phyloP scores from a whole-genome alignment of 352 stramenopile genomes.

The Globisporangium cylindrosporum region DNA sequence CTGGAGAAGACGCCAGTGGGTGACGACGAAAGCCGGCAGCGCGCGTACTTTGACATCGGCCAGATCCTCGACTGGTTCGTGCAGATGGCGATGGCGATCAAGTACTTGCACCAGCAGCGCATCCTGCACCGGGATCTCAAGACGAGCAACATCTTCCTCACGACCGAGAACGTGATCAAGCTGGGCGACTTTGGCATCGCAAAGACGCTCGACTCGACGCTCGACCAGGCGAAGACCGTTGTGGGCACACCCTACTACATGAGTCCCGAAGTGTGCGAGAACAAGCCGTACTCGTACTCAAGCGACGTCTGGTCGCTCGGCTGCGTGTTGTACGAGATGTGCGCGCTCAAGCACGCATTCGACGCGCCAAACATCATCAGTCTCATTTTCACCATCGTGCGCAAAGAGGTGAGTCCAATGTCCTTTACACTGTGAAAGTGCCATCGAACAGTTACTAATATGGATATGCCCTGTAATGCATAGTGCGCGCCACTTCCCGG shows the following conservation, averaged over 20 bases:
- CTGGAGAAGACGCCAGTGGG: constrained; percentile 21
- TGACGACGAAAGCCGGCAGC: constrained; percentile 12
- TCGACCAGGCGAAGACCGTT: constrained; percentile 86
- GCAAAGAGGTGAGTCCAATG: constrained; percentile 51
- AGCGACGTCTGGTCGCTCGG: constrained; percentile 93
- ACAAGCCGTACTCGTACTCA: constrained; percentile 89
- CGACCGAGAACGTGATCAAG: constrained; percentile 84
- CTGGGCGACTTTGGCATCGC: constrained; percentile 94
- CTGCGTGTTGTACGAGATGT: constrained; percentile 90
- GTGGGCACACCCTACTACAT: constrained; percentile 94
- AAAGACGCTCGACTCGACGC: constrained; percentile 76
- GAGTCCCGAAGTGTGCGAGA: constrained; percentile 92
- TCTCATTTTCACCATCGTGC: constrained; percentile 82
- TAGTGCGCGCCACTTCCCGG: constrained; percentile 50
- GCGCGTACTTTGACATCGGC: constrained; percentile 52
- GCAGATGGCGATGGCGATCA: constrained; percentile 93
- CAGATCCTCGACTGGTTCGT: constrained; percentile 90
- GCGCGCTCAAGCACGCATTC: constrained; percentile 82
- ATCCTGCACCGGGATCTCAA: constrained; percentile 94
- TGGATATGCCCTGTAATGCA: not conserved
- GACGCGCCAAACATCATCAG: constrained; percentile 81
- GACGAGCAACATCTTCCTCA: constrained; percentile 93
- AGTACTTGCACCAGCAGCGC: constrained; percentile 91
- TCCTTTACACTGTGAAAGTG: not conserved
- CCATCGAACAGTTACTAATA: too few relatives aligned